Base-by-base conservation (phyloP, 768 basidiomycete genomes). In the Hericium erinaceus region DNA sequence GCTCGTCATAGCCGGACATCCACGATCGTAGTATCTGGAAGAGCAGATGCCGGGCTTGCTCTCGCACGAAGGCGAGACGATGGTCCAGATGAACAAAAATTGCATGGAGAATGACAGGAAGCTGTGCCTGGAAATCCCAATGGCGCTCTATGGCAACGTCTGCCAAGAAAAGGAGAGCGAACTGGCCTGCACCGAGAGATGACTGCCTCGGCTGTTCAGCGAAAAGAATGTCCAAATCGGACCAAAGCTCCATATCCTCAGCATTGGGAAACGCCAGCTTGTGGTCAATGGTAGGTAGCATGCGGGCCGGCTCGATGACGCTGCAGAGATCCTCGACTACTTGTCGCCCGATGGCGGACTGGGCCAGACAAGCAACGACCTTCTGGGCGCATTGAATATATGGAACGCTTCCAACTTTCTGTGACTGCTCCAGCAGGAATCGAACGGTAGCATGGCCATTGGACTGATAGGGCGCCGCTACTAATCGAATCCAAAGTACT, bases 391-490 rank as follows among this genome's bases (percentile, higher is more conserved):
- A 89, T 48, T 75, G 76, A 58, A 95, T 80, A 69, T 91, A 95
- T 15, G 83, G 79, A 4, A 80, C 77, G 61, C 83, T 92, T 40
- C 88, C 85, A 46, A 94, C 85, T 68, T 87, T 89, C 61, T 87
- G 84, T 1, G 91, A 89, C 64, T 95, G 92, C 62, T 93, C 91
- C 39, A 95, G 75, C 2, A 98, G 75, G 70, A 92, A 98, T 33
- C 86, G 80, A 52, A 89, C 77, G 15, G 92, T 76, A 3, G 90
- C 89, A 55, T 85, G 87, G 1, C 89, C 88, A 59, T 93, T 92
- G 22, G 80, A 76, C 56, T 83, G 78, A 62, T 84, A 76, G 24
- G 86, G 84, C 3, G 80, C 73, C 24, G 88, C 87, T 4, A 92
- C 87, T 13, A 95, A 73, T 56, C 83, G 82, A 7, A 79, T 76